phyloP scores from a whole-genome alignment of 257 asterid genomes.

The Solanum paucissectum region DNA sequence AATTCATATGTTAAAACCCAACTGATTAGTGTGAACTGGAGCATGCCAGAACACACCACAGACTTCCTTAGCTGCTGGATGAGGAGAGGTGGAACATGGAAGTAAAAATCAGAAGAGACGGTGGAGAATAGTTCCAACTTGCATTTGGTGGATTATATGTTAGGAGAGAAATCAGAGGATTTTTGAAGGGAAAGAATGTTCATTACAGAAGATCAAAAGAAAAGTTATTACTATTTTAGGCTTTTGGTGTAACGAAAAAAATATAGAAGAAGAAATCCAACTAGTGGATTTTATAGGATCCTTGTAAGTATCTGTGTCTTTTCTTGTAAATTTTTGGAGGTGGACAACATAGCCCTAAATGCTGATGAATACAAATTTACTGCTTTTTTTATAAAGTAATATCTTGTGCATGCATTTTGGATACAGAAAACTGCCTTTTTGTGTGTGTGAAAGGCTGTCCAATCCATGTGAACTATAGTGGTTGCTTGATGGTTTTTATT shows the following conservation, averaged over 20 bases:
- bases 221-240: background rate
- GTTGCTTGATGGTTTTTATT: background rate
- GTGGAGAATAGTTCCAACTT: background rate
- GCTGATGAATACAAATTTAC: background rate
- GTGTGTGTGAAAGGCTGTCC: background rate
- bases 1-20: background rate
- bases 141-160: background rate
- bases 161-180: background rate
- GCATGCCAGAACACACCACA: background rate
- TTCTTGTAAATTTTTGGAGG: background rate
- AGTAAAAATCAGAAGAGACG: background rate
- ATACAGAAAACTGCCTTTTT: background rate
- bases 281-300: background rate
- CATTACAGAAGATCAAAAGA: background rate
- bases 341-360: background rate
- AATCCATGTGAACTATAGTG: background rate
- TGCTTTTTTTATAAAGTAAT: background rate
- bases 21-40: background rate
- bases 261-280: background rate
- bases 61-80: background rate
- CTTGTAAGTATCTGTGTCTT: background rate
- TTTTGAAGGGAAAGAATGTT: background rate
- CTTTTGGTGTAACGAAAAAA: background rate
- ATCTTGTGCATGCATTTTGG: background rate
- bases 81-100: background rate